Evolutionary conservation across 768 basidiomycete species (phyloP).

Genomic region (Panaeolus cyanescens): DNA sequence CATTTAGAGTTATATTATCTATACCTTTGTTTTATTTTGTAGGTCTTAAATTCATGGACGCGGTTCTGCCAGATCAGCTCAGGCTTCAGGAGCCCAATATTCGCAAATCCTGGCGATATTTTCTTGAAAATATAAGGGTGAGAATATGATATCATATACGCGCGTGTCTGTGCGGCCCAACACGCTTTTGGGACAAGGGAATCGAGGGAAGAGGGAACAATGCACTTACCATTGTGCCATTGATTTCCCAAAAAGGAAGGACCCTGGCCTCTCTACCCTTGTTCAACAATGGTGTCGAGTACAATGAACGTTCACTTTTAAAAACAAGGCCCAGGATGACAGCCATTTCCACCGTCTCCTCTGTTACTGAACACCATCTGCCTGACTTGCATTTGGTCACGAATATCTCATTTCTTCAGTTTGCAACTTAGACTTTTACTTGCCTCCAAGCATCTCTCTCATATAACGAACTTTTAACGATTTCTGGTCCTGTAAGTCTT

Average conservation of each 20-base stretch:
- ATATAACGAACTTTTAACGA: not conserved
- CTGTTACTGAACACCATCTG: conserved; percentile 2
- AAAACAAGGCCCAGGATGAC: not conserved
- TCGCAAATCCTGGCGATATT: not conserved
- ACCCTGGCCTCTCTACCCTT: not conserved
- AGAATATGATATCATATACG: not conserved
- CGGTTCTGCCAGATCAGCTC: not conserved
- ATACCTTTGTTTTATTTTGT: not conserved
- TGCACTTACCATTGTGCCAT: not conserved
- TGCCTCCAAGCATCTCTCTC: not conserved
- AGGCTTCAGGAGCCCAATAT: not conserved
- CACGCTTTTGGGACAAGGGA: not conserved
- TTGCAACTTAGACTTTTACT: not conserved
- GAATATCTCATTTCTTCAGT: not conserved
- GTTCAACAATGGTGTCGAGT: not conserved
- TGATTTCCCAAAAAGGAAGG: not conserved
- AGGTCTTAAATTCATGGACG: not conserved
- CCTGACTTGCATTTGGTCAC: conserved; percentile 1
- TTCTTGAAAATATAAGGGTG: not conserved
- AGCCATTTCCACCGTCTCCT: not conserved
- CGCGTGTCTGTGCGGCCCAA: not conserved
- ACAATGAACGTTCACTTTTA: not conserved
- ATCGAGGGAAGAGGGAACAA: not conserved
- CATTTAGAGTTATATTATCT: too few species aligned
- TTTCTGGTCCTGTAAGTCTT: not conserved